Conservation (phyloP, 2,329 filamentous ascomycete species). For the Pezicula radicicola region DNA sequence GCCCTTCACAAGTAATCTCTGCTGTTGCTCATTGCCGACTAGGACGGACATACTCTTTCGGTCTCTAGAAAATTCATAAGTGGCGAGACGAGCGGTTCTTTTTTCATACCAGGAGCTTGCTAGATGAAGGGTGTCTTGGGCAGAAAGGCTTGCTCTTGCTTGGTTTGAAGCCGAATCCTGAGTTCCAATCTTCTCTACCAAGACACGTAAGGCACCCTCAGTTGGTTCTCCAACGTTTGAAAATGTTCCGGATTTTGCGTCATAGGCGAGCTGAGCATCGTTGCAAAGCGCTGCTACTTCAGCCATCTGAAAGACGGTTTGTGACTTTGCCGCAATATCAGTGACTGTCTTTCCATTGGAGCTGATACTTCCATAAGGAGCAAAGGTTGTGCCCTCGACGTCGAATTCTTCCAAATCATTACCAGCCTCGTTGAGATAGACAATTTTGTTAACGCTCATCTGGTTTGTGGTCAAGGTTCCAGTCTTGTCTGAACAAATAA, state of each 20-base stretch:
- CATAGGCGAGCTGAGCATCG: conserved; percentile 79
- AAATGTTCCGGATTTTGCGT: conserved; percentile 70
- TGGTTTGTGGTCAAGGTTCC: conserved; percentile 98
- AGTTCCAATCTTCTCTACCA: conserved; percentile 94
- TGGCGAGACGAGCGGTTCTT: conserved; percentile 71
- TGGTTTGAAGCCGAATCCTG: conserved; percentile 46
- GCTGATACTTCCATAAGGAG: conserved; percentile 73
- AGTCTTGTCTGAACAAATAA: conserved; percentile 99
- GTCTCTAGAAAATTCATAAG: conserved; percentile 95
- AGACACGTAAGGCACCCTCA: conserved; percentile 84
- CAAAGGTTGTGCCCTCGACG: conserved; percentile 89
- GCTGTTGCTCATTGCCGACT: conserved; percentile 64
- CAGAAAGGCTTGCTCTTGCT: conserved; percentile 41
- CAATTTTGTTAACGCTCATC: conserved; percentile 95
- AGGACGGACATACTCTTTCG: conserved; percentile 99
- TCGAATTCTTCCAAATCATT: conserved; percentile 78
- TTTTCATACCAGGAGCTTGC: conserved; percentile 84
- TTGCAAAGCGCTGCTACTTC: conserved; percentile 80
- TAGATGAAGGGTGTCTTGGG: conserved; percentile 68
- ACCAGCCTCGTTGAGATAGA: conserved; percentile 75
- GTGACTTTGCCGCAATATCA: conserved; percentile 67
- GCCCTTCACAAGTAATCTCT: conserved; percentile 92
- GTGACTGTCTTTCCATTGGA: conserved; percentile 64
- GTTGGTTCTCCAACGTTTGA: conserved; percentile 91
- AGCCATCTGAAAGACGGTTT: conserved; percentile 75